A percentile compares a stretch with the other conserved stretches of the same genome.
These are phyloP conservation scores for Trichoderma sp. DNA, from an alignment of 2,329 filamentous ascomycete species.

Conservation along the genomic window DNA sequence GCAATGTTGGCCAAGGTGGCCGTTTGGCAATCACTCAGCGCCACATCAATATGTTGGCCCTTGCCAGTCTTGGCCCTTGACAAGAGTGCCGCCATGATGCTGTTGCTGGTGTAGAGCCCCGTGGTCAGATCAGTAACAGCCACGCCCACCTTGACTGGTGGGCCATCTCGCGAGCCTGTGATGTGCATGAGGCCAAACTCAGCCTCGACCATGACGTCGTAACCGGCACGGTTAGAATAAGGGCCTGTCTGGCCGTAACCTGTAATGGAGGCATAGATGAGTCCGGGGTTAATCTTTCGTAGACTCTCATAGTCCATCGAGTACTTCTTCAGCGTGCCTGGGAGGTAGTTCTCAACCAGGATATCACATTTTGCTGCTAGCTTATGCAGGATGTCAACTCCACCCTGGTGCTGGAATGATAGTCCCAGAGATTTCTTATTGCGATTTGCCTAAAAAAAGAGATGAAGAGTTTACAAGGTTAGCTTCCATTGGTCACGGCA, in stretches of 20 bases:
- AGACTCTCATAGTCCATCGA: conserved; percentile 83
- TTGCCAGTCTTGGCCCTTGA: conserved; percentile 68
- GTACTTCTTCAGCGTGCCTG: conserved; percentile 86
- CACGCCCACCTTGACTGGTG: conserved; percentile 95
- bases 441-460: conserved; percentile 69
- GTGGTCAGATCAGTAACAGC: conserved; percentile 96
- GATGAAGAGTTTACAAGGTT: neutral
- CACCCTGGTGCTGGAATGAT: conserved; percentile 82
- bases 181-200: conserved; percentile 99
- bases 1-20: conserved; percentile 95
- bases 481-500: neutral
- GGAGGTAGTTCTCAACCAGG: conserved; percentile 94
- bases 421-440: conserved; percentile 95
- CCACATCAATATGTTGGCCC: conserved; percentile 90
- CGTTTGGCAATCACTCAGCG: conserved; percentile 90
- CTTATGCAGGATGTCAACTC: conserved; percentile 82
- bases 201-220: conserved; percentile 99
- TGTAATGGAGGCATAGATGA: conserved; percentile 95
- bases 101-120: conserved; percentile 90
- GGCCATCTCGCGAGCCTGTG: conserved; percentile 81
- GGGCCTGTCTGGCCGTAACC: conserved; percentile 96
- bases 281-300: conserved; percentile 72
- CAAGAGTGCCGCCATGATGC: conserved; percentile 91
- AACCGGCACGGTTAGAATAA: conserved; percentile 81
- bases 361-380: conserved; percentile 85